Evolutionary conservation across 2,329 filamentous ascomycete genomes (phyloP).

Genomic region (Trichophyton equinum): DNA sequence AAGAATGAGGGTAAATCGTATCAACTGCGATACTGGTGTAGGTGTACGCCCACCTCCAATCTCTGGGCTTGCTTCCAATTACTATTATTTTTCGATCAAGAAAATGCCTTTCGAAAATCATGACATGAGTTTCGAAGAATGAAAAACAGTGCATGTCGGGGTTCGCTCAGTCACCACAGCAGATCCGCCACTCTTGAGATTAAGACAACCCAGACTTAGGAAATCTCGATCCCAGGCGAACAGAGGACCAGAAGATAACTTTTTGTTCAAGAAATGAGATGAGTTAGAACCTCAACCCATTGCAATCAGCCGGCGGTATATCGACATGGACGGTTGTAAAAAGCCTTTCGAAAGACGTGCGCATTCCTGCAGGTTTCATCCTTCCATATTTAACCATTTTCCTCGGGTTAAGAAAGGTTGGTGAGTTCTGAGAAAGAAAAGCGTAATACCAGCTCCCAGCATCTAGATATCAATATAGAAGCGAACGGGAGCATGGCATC

Average conservation of each 20-base stretch:
- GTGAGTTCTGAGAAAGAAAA: background rate
- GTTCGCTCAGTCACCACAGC: background rate
- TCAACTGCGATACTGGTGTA: slow-evolving; percentile 3
- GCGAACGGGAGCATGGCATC: background rate
- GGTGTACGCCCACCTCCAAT: background rate
- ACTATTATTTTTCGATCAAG: background rate
- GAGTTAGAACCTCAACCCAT: background rate
- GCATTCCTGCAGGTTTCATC: background rate
- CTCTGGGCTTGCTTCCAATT: background rate
- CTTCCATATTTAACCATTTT: background rate
- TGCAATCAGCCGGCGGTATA: background rate
- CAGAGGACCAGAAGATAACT: background rate
- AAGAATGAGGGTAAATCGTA: background rate
- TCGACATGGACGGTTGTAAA: background rate
- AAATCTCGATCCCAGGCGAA: no score
- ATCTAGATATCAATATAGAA: background rate
- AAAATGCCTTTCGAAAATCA: background rate
- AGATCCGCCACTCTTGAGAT: background rate
- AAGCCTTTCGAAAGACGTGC: slow-evolving; percentile 1
- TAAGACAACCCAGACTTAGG: background rate
- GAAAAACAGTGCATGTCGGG: background rate
- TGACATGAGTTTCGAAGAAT: background rate
- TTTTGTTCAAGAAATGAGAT: background rate
- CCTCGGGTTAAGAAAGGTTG: background rate
- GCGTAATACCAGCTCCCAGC: background rate